Evolutionary conservation across 495 filamentous ascomycete genomes (phyloP).

Genomic region (Penicillium macrosclerotiorum): DNA sequence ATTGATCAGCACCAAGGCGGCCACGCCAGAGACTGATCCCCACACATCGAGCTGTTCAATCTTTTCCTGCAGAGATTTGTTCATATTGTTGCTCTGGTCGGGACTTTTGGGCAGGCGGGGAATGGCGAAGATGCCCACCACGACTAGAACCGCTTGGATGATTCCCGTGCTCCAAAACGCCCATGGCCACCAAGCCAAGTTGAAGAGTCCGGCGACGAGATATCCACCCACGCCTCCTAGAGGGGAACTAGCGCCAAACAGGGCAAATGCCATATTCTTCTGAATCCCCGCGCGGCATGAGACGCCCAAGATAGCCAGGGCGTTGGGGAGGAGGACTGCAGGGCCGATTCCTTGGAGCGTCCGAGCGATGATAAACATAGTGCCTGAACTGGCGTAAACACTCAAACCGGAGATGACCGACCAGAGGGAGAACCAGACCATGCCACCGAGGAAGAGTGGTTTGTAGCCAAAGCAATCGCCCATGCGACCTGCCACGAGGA

Average conservation of each 20-base stretch:
- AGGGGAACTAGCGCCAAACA: conserved; percentile 64
- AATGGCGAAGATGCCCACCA: conserved; percentile 43
- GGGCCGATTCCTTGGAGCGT: conserved; percentile 62
- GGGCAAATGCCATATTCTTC: conserved; percentile 62
- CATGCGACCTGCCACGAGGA: conserved; percentile 57
- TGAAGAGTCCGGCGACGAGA: conserved; percentile 49
- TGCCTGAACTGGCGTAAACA: conserved; percentile 47
- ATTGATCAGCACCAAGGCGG: conserved; percentile 54
- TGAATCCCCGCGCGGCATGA: conserved; percentile 51
- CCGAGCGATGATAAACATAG: conserved; percentile 59
- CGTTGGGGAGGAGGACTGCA: conserved; percentile 61
- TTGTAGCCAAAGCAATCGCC: conserved; percentile 61
- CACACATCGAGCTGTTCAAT: conserved; percentile 54
- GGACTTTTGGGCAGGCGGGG: conserved; percentile 34
- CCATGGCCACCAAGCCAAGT: conserved; percentile 66
- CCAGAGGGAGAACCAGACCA: conserved; percentile 58
- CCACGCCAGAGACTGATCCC: conserved; percentile 54
- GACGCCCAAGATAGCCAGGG: conserved; percentile 56
- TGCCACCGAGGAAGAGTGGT: conserved; percentile 54
- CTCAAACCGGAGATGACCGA: conserved; percentile 51
- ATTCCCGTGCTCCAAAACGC: conserved; percentile 57
- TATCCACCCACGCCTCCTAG: conserved; percentile 50
- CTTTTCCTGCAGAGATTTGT: conserved; percentile 11
- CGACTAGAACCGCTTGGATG: conserved; percentile 36
- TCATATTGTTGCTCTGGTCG: background rate